These are phyloP conservation scores for Schwanniomyces etchellsii DNA, from an alignment of 1,139 yeast species.

Conservation along the genomic window DNA sequence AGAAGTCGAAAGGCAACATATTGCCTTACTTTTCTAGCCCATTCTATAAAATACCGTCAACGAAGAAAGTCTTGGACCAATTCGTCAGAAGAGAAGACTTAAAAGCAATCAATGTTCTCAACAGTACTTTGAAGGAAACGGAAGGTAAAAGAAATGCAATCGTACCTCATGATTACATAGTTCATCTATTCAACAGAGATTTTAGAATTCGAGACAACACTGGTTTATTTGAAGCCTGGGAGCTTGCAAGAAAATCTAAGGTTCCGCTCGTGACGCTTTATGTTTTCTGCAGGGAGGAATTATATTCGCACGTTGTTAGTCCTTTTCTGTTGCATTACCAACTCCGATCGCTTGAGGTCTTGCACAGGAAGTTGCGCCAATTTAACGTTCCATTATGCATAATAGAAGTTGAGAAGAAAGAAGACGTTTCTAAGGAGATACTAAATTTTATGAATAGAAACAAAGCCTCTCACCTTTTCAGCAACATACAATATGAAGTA, in stretches of 20 bases:
- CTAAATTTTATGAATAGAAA: constrained; percentile 18
- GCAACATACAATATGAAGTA: constrained; percentile 45
- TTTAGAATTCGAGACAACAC: constrained; percentile 36
- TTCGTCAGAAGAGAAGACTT: constrained; percentile 3
- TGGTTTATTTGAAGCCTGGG: constrained; percentile 29
- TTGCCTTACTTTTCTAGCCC: constrained; percentile 10
- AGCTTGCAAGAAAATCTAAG: constrained; percentile 16
- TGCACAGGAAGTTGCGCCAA: constrained; percentile 22
- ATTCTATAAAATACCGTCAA: constrained; percentile 11
- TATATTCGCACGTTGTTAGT: constrained; percentile 37
- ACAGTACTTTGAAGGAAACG: constrained; percentile 1
- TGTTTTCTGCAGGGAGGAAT: constrained; percentile 33
- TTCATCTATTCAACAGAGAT: constrained; percentile 43
- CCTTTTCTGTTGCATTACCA: constrained; percentile 37
- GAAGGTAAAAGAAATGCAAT: constrained; percentile 1
- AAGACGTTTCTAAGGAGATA: constrained; percentile 16
- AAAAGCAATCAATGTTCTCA: constrained; percentile 2
- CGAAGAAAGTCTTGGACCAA: constrained; percentile 9
- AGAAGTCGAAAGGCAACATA: constrained; percentile 10
- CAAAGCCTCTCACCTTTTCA: constrained; percentile 26
- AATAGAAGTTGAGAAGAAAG: constrained; percentile 21
- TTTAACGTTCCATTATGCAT: constrained; percentile 37
- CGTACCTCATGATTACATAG: constrained; percentile 11
- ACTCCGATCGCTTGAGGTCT: constrained; percentile 21
- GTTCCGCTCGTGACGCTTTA: constrained; percentile 31